A percentile compares a stretch with the other conserved stretches of the same genome.
phyloP scores from a whole-genome alignment of 768 basidiomycete species.

The Tylopilus vinaceipallidus region DNA sequence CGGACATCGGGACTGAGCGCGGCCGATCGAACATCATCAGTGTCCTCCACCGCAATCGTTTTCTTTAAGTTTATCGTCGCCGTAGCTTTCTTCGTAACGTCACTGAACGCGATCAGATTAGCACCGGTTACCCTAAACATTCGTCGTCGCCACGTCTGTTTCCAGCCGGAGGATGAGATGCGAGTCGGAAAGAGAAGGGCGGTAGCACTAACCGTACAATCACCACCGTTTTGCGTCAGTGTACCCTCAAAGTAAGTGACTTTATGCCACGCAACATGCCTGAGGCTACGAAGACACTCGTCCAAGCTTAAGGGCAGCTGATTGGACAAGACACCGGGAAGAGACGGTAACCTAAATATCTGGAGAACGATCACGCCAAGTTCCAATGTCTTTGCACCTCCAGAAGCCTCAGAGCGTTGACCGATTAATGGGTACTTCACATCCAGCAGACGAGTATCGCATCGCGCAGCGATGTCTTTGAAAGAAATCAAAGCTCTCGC shows the following conservation, averaged over 20 bases:
- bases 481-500: conserved; percentile 87
- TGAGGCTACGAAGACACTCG: conserved; percentile 84
- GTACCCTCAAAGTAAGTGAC: conserved; percentile 91
- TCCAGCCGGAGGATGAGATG: background rate
- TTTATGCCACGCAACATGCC: conserved; percentile 93
- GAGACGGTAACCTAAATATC: conserved; percentile 83
- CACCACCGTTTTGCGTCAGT: conserved; percentile 91
- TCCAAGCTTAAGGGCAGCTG: conserved; percentile 90
- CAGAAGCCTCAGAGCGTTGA: conserved; percentile 54
- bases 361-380: conserved; percentile 89
- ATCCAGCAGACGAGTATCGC: conserved; percentile 84
- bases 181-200: background rate
- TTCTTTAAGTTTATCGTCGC: conserved; percentile 90
- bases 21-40: conserved; percentile 54
- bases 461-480: conserved; percentile 79
- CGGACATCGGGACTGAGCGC: conserved; percentile 45
- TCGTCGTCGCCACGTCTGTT: conserved; percentile 83
- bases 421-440: conserved; percentile 80
- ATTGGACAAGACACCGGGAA: conserved; percentile 76
- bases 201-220: conserved; percentile 68
- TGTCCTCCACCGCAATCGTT: conserved; percentile 74
- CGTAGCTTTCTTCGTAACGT: conserved; percentile 87
- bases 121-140: conserved; percentile 83
- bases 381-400: conserved; percentile 61
- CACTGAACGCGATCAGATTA: conserved; percentile 86